phyloP scores from a whole-genome alignment of 257 asterid species.

The Prunella vulgaris region DNA sequence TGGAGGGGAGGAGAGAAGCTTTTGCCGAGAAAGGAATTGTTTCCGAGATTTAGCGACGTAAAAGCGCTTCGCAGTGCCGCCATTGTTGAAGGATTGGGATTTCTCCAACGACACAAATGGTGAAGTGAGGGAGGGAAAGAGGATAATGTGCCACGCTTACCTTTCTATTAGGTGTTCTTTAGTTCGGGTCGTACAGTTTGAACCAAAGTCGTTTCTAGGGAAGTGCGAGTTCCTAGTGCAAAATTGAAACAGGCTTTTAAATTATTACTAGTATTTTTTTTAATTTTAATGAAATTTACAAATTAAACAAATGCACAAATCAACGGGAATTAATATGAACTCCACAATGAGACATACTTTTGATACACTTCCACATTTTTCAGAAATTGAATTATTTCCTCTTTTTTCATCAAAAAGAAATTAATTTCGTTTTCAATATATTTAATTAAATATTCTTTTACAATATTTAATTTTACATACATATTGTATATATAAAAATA shows the following conservation, averaged over 20 bases:
- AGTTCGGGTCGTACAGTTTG: constrained; percentile 30
- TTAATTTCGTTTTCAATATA: too few species aligned
- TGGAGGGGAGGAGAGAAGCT: constrained; percentile 48
- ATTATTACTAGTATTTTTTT: background rate
- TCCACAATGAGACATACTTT: background rate
- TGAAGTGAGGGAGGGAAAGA: constrained; percentile 13
- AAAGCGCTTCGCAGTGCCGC: constrained; percentile 74
- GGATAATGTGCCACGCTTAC: constrained; percentile 28
- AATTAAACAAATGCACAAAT: background rate
- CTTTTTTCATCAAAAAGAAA: too few species aligned
- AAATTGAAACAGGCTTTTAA: background rate
- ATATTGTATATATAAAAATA: too few species aligned
- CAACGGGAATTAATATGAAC: background rate
- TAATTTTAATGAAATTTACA: background rate
- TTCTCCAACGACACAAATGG: constrained; percentile 9
- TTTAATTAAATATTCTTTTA: too few species aligned
- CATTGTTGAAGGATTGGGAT: constrained; percentile 30
- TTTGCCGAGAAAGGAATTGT: constrained; percentile 69
- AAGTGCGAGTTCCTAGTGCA: background rate
- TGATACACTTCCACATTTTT: background rate
- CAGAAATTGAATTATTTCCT: too few species aligned
- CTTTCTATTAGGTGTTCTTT: constrained; percentile 9
- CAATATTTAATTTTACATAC: too few species aligned
- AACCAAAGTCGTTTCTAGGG: background rate
- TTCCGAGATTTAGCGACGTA: constrained; percentile 55